Evolutionary conservation across 441 rosid species (phyloP).

Genomic region (Bocquillonia castaneifolia): DNA sequence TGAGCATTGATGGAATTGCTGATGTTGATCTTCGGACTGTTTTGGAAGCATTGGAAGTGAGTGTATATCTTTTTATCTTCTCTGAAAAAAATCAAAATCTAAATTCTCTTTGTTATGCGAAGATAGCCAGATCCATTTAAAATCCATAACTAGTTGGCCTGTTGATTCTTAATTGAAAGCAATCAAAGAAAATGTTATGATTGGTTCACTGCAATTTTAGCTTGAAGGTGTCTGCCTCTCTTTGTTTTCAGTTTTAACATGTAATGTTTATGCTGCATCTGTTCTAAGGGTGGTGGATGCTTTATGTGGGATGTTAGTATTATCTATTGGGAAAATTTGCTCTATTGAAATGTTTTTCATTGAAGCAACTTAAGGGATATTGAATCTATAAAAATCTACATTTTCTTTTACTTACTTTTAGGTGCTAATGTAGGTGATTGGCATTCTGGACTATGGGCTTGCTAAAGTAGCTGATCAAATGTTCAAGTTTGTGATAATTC

Average conservation of each 20-base stretch:
- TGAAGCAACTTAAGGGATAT: not conserved
- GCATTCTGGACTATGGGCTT: conserved; percentile 77
- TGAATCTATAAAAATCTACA: not conserved
- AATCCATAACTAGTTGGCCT: not conserved
- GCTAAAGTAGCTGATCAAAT: conserved; percentile 84
- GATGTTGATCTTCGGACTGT: conserved; percentile 51
- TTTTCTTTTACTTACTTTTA: conserved; percentile 19
- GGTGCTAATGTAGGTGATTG: conserved; percentile 55
- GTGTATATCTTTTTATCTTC: conserved; percentile 21
- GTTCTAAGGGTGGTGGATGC: not conserved
- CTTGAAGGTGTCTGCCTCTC: not conserved
- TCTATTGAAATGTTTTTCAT: not conserved
- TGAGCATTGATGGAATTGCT: conserved; percentile 42
- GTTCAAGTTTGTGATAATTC: conserved; percentile 68
- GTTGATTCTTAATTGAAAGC: not conserved
- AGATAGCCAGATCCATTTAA: not conserved
- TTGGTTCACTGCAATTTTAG: not conserved
- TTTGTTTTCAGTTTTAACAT: not conserved
- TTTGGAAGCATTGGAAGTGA: conserved; percentile 85
- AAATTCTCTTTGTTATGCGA: not conserved
- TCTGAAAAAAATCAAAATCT: not conserved
- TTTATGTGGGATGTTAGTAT: not conserved
- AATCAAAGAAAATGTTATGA: not conserved
- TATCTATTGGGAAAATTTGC: not conserved
- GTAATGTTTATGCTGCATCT: not conserved